Base-by-base conservation (phyloP, 257 asterid species). In the Leptodermis oblonga region DNA sequence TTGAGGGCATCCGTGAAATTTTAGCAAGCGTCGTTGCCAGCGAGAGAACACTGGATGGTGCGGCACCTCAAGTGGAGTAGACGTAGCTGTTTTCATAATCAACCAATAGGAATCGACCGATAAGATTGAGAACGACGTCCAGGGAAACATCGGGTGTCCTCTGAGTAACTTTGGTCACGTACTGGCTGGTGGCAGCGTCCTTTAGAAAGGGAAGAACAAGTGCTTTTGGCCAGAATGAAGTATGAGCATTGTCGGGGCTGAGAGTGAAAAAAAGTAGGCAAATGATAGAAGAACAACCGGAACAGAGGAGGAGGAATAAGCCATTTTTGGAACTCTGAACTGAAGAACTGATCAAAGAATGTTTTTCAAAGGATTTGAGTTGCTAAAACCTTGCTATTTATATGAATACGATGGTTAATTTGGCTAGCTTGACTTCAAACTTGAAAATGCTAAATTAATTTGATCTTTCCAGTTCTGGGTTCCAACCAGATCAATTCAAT, bases 61-160 rank as follows among this genome's bases (percentile, higher is more conserved):
- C 87, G 72, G 60, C 96, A 90, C 3, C 73, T 80, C n/a, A 87
- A 0, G 94, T 43, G 7, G 96, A 86, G 0, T 90, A 83, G 0
- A 76, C 79, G 33, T 83, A 90, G 76, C 70, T 70, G 43, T 45
- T 74, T 1, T 88, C 95, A 71, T 92, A 90, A 34, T 90, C 89
- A 41, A 87, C 85, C 95, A 92, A 86, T 26, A 86, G 41, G 73
- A 76, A 82, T 12, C 71, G 79, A 39, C 95, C 95, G 0, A 95
- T 95, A 9, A 87, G 90, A 76, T 90, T 86, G 22, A 90, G 80
- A 37, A 76, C 86, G 15, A 87, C 86, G 72, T 62, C 79, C 0
- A 83, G 74, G 33, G 89, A 78, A 18, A 87, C 84, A 1, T 74
- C 74, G 18, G 96, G 95, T 0, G 92, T 87, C 7, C 95, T 70